Conservation (phyloP, 148 eudicot species). For the Diospyros lotus region DNA sequence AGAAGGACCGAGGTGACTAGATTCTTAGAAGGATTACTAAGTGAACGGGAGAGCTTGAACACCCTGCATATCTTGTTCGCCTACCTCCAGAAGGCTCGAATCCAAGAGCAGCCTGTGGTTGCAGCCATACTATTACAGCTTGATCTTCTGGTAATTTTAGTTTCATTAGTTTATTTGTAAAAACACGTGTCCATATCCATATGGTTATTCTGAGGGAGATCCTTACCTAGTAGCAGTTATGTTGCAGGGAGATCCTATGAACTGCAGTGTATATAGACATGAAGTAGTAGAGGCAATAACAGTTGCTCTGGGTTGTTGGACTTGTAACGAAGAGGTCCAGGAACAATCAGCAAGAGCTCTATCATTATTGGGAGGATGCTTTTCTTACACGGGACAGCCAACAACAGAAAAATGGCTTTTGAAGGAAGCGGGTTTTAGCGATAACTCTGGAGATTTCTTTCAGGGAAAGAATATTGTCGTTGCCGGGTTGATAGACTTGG, state of each 20-base stretch:
- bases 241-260: constrained; percentile 44
- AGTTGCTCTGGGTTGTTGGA: constrained; percentile 27
- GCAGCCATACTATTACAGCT: constrained; percentile 44
- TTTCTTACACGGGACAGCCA: constrained; percentile 37
- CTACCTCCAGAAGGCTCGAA: constrained; percentile 36
- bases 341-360: constrained; percentile 42
- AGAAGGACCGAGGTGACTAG: constrained; percentile 28
- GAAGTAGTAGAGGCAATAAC: constrained; percentile 37
- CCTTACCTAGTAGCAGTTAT: constrained; percentile 26
- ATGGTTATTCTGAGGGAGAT: constrained; percentile 2
- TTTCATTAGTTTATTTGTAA: neutral
- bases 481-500: constrained; percentile 18
- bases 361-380: constrained; percentile 33
- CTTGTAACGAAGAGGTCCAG: constrained; percentile 27
- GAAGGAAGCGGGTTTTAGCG: constrained; percentile 34
- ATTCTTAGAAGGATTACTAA: constrained; percentile 24
- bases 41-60: constrained; percentile 37
- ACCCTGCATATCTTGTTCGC: constrained; percentile 37
- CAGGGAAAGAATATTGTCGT: constrained; percentile 16
- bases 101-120: constrained; percentile 36
- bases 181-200: neutral
- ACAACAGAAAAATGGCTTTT: constrained; percentile 38
- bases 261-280: constrained; percentile 42
- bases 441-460: constrained; percentile 19
- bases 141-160: constrained; percentile 41